Evolutionary conservation across 257 asterid species (phyloP), one percentile per base, ranked within the genome.

Genomic region (Orobanche coerulescens): DNA sequence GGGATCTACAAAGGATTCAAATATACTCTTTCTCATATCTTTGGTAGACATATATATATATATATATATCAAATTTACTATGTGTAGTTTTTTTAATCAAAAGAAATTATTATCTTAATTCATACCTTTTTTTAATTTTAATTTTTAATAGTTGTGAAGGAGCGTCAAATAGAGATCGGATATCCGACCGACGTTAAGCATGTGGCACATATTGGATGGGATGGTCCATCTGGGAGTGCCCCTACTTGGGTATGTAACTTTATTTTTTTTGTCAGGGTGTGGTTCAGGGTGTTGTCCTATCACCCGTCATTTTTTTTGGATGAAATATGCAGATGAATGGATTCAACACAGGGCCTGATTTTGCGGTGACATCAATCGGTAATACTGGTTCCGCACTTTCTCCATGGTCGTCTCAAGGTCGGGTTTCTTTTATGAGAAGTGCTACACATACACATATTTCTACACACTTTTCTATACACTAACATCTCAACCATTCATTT

Each of bases 361-460:
- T 84, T 57, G 71, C 90, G 1, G 63, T 81, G 20, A 74, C 85
- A 2, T 80, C 94, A 4, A 82, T 88, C 8, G 76, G 73, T 18
- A 60, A 80, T 20, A 19, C 81, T 16, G 82, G 84, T 69, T 78
- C 92, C 28, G 87, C 82, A 8, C 82, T 88, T 70, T 91, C 98
- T 66, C 96, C 94, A 31, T 85, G 95, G 95, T 75, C 98, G n/a
- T 86, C 98, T 36, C 84, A 80, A 82, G 97, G 96, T 88, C 52
- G 37, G 58, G 56, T 69, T 11, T 67, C 42, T n/a, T n/a, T n/a
- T n/a, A n/a, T n/a, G n/a, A n/a, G n/a, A n/a, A n/a, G n/a, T n/a
- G n/a, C n/a, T n/a, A n/a, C n/a, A n/a, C n/a, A n/a, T n/a, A n/a
- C n/a, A n/a, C n/a, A n/a, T n/a, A n/a, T n/a, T n/a, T n/a, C n/a